These are phyloP conservation scores for Corylus americana DNA, from an alignment of 306 rosid genomes.

Conservation along the genomic window DNA sequence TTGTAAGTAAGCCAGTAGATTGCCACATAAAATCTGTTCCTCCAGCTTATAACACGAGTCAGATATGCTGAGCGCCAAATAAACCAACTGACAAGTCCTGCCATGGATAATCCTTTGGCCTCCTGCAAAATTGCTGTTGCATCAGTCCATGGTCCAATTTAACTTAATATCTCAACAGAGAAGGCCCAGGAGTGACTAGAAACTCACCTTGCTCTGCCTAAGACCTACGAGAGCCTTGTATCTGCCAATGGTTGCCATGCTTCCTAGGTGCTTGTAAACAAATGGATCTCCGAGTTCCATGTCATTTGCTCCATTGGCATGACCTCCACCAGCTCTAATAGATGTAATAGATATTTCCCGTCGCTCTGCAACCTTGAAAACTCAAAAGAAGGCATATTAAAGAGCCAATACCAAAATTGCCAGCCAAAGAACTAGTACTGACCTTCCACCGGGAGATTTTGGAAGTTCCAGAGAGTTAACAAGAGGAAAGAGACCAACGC, in stretches of 20 bases:
- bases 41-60: constrained; percentile 91
- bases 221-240: constrained; percentile 97
- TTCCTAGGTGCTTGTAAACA: constrained; percentile 86
- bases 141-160: constrained; percentile 17
- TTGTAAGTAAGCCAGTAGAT: constrained; percentile 95
- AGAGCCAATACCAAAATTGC: background rate
- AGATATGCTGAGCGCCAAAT: constrained; percentile 88
- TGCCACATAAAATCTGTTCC: constrained; percentile 87
- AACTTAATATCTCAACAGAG: constrained; percentile 4
- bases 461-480: constrained; percentile 61
- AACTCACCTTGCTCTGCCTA: constrained; percentile 78
- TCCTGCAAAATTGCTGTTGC: constrained; percentile 46
- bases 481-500: constrained; percentile 89
- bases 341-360: constrained; percentile 70
- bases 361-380: constrained; percentile 85
- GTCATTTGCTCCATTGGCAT: constrained; percentile 55
- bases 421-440: background rate
- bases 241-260: constrained; percentile 94
- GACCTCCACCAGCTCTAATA: constrained; percentile 70
- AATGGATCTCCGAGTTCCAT: constrained; percentile 57
- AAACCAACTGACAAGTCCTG: constrained; percentile 83
- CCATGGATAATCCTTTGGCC: constrained; percentile 69
- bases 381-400: constrained; percentile 7
- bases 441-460: constrained; percentile 97
- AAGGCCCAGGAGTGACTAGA: background rate